These are phyloP conservation scores for Trichomonas tenax DNA, from an alignment of 208 protist species.

Conservation along the genomic window DNA sequence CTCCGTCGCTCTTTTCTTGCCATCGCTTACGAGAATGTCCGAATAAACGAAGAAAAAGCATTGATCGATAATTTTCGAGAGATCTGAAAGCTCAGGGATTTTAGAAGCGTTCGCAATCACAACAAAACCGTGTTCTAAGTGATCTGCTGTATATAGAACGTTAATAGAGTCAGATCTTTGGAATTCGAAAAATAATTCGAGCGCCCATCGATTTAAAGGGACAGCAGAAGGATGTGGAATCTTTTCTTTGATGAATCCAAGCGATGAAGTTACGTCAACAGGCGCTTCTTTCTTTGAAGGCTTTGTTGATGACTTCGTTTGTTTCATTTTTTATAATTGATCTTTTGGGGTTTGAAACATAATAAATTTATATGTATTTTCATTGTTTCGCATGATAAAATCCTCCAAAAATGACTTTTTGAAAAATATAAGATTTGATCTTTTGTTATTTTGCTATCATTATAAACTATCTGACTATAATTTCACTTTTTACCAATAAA, in stretches of 20 bases:
- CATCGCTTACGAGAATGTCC: neutral
- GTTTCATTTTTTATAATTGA: no score
- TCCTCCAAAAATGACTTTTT: no score
- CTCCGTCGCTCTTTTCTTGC: neutral
- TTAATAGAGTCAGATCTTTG: neutral
- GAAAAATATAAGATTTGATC: no score
- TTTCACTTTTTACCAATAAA: no score
- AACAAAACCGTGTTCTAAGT: neutral
- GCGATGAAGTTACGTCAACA: neutral
- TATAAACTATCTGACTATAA: no score
- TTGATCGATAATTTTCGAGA: neutral
- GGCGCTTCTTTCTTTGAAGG: neutral
- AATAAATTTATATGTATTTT: no score
- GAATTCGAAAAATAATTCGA: neutral
- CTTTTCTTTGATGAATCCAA: neutral
- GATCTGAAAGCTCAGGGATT: neutral
- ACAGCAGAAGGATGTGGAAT: neutral
- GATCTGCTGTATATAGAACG: neutral
- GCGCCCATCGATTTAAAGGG: neutral
- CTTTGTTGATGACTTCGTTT: neutral
- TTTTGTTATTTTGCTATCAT: no score
- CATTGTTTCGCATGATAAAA: no score
- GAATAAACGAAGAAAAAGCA: neutral
- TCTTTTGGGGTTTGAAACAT: no score
- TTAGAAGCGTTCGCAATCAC: neutral